Base-by-base conservation (phyloP, 108 stramenopile species). In the Cylindrotheca closterium region DNA sequence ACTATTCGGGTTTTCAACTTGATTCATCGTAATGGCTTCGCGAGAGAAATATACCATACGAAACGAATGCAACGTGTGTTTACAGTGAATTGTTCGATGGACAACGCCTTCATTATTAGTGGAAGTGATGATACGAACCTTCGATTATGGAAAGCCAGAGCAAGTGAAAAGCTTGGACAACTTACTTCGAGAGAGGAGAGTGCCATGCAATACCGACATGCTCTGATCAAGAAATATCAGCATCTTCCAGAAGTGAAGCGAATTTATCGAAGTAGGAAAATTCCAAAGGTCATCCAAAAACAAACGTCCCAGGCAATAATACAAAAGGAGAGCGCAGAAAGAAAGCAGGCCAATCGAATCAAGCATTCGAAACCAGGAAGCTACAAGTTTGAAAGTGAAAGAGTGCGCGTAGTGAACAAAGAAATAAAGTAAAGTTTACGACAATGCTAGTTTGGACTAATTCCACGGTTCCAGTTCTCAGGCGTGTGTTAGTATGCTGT, bases 11-110 rank as follows among this genome's bases (percentile, higher is more conserved):
- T 99, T 33, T 99, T 98, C 65, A 60, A 62, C 30, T 51, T 70
- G 25, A 42, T 71, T 18, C 61, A 78, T 28, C 67, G 83, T 28
- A 86, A 77, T 47, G 88, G 90, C 0, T 68, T 70, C 10, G 74
- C 92, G 0, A 45, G 97, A 28, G 97, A 98, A 64, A 82, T 95
- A 22, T 99, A 98, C 69, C 97, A 98, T 71, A 87, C 99, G 18
- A 97, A 96, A 60, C 92, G 99, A 29, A 99, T 99, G 99, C 99
- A 99, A 76, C 80, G 97, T 7, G 93, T 99, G 19, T 97, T 97
- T 71, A 86, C 91, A 48, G 96, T 97, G 34, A 79, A 93, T 63
- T 99, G 87, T 71, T 90, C 96, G 22, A 77, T 85, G 58, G 99
- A 99, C 79, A 82, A 90, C 32, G 83, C 88, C 33, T 99, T 86